Conservation (phyloP, 2,329 filamentous ascomycete species). For the Diatrype stigma region DNA sequence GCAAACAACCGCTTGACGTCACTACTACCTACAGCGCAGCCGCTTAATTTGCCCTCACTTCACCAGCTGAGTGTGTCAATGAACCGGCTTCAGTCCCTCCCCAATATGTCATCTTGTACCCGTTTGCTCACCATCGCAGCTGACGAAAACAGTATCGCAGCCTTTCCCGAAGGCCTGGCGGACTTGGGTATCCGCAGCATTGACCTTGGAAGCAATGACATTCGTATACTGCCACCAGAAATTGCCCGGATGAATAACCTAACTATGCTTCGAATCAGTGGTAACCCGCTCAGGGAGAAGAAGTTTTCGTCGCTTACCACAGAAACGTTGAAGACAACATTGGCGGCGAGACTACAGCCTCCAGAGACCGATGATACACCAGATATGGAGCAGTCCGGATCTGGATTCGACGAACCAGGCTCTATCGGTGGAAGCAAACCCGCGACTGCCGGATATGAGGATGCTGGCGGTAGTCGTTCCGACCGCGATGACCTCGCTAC, state of each 20-base stretch:
- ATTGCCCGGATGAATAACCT: slow-evolving; percentile 78
- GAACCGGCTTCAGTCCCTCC: slow-evolving; percentile 72
- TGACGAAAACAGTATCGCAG: slow-evolving; percentile 75
- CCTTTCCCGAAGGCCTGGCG: slow-evolving; percentile 73
- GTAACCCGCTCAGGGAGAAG: slow-evolving; percentile 87
- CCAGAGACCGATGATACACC: slow-evolving; percentile 28
- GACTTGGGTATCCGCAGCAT: slow-evolving; percentile 66
- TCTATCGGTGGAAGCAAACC: slow-evolving; percentile 16
- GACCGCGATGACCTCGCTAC: slow-evolving; percentile 56
- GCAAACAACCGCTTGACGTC: slow-evolving; percentile 69
- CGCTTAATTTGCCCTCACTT: slow-evolving; percentile 64
- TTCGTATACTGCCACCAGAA: slow-evolving; percentile 69
- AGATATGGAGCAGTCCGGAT: slow-evolving; percentile 19
- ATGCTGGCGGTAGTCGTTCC: slow-evolving; percentile 42
- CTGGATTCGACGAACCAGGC: slow-evolving; percentile 22
- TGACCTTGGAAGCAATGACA: slow-evolving; percentile 82
- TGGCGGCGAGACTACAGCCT: slow-evolving; percentile 64
- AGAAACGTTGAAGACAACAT: slow-evolving; percentile 72
- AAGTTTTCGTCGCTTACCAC: slow-evolving; percentile 78
- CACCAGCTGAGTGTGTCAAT: slow-evolving; percentile 72
- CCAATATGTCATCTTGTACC: slow-evolving; percentile 70
- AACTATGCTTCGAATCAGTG: slow-evolving; percentile 69
- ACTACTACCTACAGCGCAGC: slow-evolving; percentile 39
- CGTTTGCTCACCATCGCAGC: slow-evolving; percentile 69
- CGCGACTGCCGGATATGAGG: slow-evolving; percentile 28